Base-by-base conservation (phyloP, 768 basidiomycete species). In the Agaricus subrufescens region DNA sequence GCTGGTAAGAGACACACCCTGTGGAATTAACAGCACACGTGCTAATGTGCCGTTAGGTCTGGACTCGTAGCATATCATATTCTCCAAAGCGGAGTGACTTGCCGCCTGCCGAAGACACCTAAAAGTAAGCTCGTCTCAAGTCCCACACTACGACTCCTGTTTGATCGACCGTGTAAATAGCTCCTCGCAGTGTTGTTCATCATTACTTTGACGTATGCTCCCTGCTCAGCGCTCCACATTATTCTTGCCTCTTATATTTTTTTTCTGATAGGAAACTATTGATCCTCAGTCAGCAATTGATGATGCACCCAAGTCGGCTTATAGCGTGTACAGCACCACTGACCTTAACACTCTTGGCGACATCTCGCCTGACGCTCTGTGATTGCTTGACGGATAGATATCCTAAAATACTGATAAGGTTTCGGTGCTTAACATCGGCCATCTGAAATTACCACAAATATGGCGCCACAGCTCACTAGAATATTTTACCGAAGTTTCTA, bases 101-200 rank as follows among this genome's bases (percentile, higher is more conserved):
- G 94, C 63, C 84, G 97, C 44, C 73, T 98, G 54, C 96, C 96
- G 0, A 91, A 89, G 71, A 98, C 97, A 4, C 97, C 97, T 4
- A 85, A 88, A 61, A 98, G 94, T 91, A 68, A 67, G 90, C 76
- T 9, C 19, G 58, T 52, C 49, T 39, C 8, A 38, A 27, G 19
- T 54, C 25, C 25, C 37, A n/a, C 54, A 23, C 10, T 34, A 25
- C 30, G 11, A 10, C 15, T 11, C 55, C 27, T 45, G 43, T 3
- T 25, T 26, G 26, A 23, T 14, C 52, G 23, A 25, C 1, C 10
- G 44, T 48, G 30, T 58, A 55, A 53, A 12, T 65, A 94, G 93
- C 94, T 12, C 94, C 94, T 52, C 80, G 94, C 61, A 88, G 88
- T 61, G 76, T 94, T 46, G 88, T 91, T 19, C 77, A 86, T 61